Percentiles rank a stretch among this genome's conserved stretches.
Evolutionary conservation across 2,329 filamentous ascomycete genomes (phyloP).

Genomic region (Cryphonectria nitschkei): DNA sequence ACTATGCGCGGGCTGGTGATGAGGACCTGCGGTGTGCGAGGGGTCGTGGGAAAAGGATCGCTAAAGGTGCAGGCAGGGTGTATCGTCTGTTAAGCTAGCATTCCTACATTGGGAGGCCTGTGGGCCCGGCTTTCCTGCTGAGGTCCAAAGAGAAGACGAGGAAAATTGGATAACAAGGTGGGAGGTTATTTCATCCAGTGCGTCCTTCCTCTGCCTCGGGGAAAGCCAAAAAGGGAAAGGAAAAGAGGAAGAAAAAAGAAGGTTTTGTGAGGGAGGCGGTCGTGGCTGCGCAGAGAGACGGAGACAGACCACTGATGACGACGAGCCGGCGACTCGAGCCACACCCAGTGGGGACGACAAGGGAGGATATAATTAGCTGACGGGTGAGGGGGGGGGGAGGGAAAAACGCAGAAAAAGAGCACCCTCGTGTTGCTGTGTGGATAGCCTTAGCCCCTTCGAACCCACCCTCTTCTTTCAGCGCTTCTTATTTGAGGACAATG

Average conservation of each 20-base stretch:
- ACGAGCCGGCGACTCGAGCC: slow-evolving; percentile 1
- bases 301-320: slow-evolving; percentile 16
- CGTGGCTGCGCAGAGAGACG: slow-evolving; percentile 1
- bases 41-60: not conserved
- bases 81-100: not conserved
- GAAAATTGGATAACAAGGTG: not conserved
- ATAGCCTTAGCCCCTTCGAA: not conserved
- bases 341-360: slow-evolving; percentile 8
- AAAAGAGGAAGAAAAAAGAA: not conserved
- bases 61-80: not conserved
- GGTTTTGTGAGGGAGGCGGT: not conserved
- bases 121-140: not conserved
- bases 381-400: not conserved
- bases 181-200: not conserved
- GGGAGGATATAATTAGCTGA: slow-evolving; percentile 3
- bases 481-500: not conserved
- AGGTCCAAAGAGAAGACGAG: not conserved
- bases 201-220: not conserved
- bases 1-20: not conserved
- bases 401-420: not conserved
- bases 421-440: not conserved
- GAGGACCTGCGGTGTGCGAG: not conserved
- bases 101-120: not conserved
- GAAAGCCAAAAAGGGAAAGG: too few relatives aligned
- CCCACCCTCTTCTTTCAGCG: not conserved